A percentile compares a stretch with the other conserved stretches of the same genome.
Evolutionary conservation across 1,284 basidiomycete species (phyloP).

Genomic region (Sphaerobolus stellatus): DNA sequence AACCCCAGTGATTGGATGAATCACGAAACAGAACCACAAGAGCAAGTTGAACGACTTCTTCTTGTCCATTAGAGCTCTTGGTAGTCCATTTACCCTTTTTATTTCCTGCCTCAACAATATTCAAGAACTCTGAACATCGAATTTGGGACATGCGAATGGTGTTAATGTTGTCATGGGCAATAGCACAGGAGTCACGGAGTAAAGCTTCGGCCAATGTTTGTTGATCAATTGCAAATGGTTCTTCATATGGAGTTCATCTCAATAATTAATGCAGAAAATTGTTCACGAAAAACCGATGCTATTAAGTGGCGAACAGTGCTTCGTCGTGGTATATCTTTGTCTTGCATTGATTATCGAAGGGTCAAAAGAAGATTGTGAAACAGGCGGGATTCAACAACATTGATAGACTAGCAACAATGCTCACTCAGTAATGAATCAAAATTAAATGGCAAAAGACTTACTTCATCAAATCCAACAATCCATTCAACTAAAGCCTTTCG

Average conservation of each 20-base stretch:
- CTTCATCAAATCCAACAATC: background rate
- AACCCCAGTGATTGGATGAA: no score
- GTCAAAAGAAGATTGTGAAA: background rate
- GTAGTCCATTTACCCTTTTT: no score
- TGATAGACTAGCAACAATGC: background rate
- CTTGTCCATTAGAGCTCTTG: no score
- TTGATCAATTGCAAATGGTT: background rate
- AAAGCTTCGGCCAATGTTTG: background rate
- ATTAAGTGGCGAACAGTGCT: background rate
- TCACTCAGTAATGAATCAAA: background rate
- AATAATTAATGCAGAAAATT: background rate
- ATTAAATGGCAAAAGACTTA: background rate
- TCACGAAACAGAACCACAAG: no score
- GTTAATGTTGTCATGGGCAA: background rate
- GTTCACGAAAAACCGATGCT: background rate
- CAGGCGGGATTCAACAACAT: background rate
- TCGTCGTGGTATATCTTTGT: background rate
- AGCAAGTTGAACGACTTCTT: no score
- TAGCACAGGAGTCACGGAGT: background rate
- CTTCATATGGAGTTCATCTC: background rate
- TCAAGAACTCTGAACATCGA: background rate
- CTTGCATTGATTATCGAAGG: background rate
- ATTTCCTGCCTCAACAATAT: no score
- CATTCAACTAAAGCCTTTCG: slow-evolving; percentile 1
- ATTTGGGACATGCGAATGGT: background rate